A percentile compares a stretch with the other conserved stretches of the same genome.
These are phyloP conservation scores for Lactifluus pinguis DNA, from an alignment of 768 basidiomycete genomes.

Conservation along the genomic window DNA sequence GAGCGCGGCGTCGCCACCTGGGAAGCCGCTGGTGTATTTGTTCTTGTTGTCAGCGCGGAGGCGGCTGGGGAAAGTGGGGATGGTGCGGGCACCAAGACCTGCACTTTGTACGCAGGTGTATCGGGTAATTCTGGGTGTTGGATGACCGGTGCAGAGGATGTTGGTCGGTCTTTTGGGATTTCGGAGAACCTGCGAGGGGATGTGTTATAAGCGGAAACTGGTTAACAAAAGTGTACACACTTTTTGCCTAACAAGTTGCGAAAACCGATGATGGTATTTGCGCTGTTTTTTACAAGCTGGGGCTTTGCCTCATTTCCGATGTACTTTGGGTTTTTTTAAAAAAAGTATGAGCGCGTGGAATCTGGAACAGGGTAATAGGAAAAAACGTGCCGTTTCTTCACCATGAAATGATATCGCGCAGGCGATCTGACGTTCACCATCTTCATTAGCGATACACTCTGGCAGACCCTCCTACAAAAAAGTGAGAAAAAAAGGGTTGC, in stretches of 20 bases:
- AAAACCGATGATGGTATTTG: constrained; percentile 94
- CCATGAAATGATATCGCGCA: constrained; percentile 87
- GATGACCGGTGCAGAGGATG: constrained; percentile 60
- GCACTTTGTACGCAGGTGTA: constrained; percentile 76
- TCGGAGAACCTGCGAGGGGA: constrained; percentile 58
- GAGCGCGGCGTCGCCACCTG: constrained; percentile 63
- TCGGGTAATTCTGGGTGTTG: constrained; percentile 65
- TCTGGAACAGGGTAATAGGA: constrained; percentile 16
- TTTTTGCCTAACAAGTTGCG: constrained; percentile 89
- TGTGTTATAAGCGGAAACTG: neutral
- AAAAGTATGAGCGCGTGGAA: constrained; percentile 3
- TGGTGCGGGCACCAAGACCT: constrained; percentile 72
- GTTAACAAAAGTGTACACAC: constrained; percentile 33
- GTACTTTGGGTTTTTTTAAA: constrained; percentile 47
- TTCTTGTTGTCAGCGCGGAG: constrained; percentile 35
- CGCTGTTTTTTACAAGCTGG: constrained; percentile 89
- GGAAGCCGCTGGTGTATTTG: constrained; percentile 57
- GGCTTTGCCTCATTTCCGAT: constrained; percentile 91
- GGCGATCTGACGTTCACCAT: constrained; percentile 96
- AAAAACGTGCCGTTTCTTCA: constrained; percentile 69
- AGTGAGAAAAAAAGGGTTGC: neutral
- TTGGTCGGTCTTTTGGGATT: constrained; percentile 43
- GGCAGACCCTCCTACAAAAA: constrained; percentile 69
- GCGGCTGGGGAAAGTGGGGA: constrained; percentile 43
- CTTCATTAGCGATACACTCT: constrained; percentile 96